These are phyloP conservation scores for Tilletia caries DNA, from an alignment of 1,284 basidiomycete species.

Conservation along the genomic window DNA sequence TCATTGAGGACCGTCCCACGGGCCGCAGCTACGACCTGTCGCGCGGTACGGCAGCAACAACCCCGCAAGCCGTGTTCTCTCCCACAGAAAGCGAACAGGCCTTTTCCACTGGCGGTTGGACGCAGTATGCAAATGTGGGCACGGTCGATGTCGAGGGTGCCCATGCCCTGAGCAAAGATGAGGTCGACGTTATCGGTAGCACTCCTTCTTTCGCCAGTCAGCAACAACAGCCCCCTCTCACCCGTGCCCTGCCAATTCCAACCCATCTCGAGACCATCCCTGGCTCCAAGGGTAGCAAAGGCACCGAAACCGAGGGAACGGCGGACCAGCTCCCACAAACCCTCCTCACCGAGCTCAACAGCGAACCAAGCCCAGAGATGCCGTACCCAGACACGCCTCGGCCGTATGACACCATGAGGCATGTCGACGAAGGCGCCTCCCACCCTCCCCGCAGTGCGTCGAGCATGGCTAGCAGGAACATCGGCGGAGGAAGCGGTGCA, in stretches of 20 bases:
- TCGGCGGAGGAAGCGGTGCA: neutral
- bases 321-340: too few relatives aligned
- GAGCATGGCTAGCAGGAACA: slow-evolving; percentile 9
- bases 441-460: slow-evolving; percentile 8
- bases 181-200: neutral
- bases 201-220: neutral
- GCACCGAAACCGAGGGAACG: neutral
- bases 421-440: neutral
- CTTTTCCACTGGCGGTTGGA: neutral
- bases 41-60: neutral
- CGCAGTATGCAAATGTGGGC: neutral
- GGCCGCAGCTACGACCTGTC: slow-evolving; percentile 4
- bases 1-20: neutral
- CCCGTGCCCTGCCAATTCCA: neutral
- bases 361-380: neutral
- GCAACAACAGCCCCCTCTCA: neutral
- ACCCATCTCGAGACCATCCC: neutral
- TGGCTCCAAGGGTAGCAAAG: neutral
- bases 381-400: slow-evolving; percentile 12
- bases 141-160: slow-evolving; percentile 1
- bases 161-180: neutral
- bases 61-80: neutral
- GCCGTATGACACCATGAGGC: neutral
- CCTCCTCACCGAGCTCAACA: neutral
- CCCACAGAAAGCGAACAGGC: slow-evolving; percentile 5